Evolutionary conservation across 2,329 filamentous ascomycete genomes (phyloP), one percentile per base, ranked within the genome.

Genomic region (Aspergillus spinulosporus): DNA sequence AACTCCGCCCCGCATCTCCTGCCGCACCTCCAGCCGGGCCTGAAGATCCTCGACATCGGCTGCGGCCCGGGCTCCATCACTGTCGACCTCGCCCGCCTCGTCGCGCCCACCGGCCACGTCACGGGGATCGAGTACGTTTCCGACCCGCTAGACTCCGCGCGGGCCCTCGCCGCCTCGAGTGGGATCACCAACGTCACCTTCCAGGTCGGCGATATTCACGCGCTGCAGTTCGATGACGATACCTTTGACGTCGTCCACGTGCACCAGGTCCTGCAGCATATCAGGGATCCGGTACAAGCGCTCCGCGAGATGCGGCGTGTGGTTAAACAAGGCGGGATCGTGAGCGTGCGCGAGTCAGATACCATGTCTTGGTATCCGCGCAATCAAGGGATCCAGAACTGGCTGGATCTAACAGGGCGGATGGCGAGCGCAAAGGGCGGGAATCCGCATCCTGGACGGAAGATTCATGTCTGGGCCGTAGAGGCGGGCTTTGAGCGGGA

Each of bases 161-260:
- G 69, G 7, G 49, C 53, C 0, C 62, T 68, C 4, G 74, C 75
- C 1, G 50, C 64, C 2, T 56, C 63, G 1, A 52, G 63, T 7
- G 66, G 67, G 0, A 44, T 76, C 7, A 60, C 58, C 1, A 76
- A 76, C 56, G 56, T 75, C 42, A 59, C 55, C 0, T 78, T 78
- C 58, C 62, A 61, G 21, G 59, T 68, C 2, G 75, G 70, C 7
- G 68, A 77, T 69, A 79, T 79, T 11, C 75, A 78, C 55, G 59
- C 68, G 2, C 72, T 80, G 1, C 58, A 64, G 1, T 74, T 72
- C 45, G 46, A 55, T 2, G 78, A 84, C 44, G 70, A 72, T 28
- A 68, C 71, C 1, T 87, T 87, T 59, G 84, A 87, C 59, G 64
- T 87, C 4, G 83, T 86, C 3, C 80, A 84, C 62, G 80, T 78